phyloP scores from a whole-genome alignment of 2,329 filamentous ascomycete species.

The Pseudogymnoascus destructans region DNA sequence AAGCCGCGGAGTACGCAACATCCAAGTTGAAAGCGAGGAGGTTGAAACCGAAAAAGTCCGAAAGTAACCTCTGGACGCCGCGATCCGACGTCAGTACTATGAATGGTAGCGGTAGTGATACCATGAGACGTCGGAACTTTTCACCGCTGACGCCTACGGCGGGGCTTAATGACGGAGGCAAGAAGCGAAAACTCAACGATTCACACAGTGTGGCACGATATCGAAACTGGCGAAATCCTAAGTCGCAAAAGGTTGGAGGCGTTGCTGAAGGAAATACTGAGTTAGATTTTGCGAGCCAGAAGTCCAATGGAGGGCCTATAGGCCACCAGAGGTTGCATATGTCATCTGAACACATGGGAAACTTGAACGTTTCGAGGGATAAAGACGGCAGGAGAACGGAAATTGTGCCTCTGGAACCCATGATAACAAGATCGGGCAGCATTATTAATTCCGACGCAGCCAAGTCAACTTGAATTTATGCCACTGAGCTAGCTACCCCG shows the following conservation, averaged over 20 bases:
- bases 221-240: neutral
- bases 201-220: neutral
- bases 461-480: neutral
- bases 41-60: neutral
- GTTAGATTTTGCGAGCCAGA: neutral
- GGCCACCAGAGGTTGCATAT: no score
- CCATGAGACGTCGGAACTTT: neutral
- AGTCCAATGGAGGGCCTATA: neutral
- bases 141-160: neutral
- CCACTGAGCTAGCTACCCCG: neutral
- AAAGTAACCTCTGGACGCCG: neutral
- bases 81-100: neutral
- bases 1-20: neutral
- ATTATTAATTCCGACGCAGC: neutral
- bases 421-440: neutral
- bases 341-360: neutral
- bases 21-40: neutral
- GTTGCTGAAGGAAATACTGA: neutral
- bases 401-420: neutral
- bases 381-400: neutral
- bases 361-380: neutral
- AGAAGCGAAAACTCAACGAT: neutral
- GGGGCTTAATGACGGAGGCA: neutral
- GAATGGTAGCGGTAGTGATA: neutral
- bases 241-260: neutral